Evolutionary conservation across 257 asterid species (phyloP).

Genomic region (Mitragyna speciosa): DNA sequence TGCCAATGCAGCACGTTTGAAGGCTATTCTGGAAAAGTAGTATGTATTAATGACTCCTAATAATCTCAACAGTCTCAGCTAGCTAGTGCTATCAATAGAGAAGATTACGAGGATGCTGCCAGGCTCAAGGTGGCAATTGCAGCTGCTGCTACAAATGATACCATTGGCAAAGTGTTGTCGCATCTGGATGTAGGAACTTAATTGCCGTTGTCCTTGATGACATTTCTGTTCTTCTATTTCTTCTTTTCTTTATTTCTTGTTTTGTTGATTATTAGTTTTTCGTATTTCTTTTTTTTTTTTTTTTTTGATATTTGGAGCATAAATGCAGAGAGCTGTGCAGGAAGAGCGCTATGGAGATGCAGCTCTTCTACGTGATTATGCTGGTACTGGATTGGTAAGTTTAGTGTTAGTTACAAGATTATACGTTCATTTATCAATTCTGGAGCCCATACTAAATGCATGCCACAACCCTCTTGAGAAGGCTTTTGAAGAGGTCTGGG

Average conservation of each 20-base stretch:
- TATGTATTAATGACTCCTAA: slow-evolving; percentile 12
- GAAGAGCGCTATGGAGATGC: slow-evolving; percentile 88
- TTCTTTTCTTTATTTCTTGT: neutral
- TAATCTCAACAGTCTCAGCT: slow-evolving; percentile 64
- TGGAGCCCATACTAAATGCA: neutral
- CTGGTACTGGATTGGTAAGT: slow-evolving; percentile 94
- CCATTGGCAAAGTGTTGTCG: slow-evolving; percentile 84
- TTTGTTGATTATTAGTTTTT: neutral
- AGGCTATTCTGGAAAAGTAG: neutral
- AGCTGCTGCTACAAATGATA: slow-evolving; percentile 81
- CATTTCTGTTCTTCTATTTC: neutral
- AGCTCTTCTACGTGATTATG: slow-evolving; percentile 77
- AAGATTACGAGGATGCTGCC: slow-evolving; percentile 92
- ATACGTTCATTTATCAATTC: neutral
- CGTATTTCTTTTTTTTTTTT: too few species aligned
- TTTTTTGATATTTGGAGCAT: slow-evolving; percentile 17
- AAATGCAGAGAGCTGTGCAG: slow-evolving; percentile 68
- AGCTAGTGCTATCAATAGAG: slow-evolving; percentile 59
- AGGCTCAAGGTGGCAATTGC: slow-evolving; percentile 94
- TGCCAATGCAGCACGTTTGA: neutral
- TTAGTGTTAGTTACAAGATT: neutral
- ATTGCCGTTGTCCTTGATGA: neutral
- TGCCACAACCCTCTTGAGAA: neutral
- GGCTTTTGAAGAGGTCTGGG: neutral
- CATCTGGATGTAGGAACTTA: slow-evolving; percentile 56